Conservation (phyloP, 2,329 filamentous ascomycete genomes). For the Arthrinium phaeospermum region DNA sequence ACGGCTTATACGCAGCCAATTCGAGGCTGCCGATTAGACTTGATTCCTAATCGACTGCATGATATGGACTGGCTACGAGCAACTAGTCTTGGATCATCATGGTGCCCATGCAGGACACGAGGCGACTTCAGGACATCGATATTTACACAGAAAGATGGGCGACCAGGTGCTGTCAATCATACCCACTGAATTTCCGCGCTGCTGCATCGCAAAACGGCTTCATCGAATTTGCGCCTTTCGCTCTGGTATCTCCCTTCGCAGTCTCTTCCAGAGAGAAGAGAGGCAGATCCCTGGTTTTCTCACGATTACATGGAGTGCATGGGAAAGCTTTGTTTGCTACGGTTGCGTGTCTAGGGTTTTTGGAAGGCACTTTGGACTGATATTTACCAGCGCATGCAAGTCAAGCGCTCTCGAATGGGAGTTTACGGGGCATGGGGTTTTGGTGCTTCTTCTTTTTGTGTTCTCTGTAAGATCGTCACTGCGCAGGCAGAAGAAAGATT, state of each 20-base stretch:
- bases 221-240: neutral
- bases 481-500: slow-evolving; percentile 7
- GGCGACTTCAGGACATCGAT: slow-evolving; percentile 1
- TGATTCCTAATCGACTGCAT: neutral
- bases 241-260: neutral
- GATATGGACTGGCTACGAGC: neutral
- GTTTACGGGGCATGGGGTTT: slow-evolving; percentile 9
- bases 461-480: slow-evolving; percentile 1
- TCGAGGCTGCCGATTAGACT: neutral
- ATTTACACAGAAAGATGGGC: slow-evolving; percentile 1
- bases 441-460: neutral
- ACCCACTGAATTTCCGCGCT: neutral
- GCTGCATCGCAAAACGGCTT: neutral
- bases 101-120: neutral
- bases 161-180: slow-evolving; percentile 16
- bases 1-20: neutral
- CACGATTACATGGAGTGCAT: neutral
- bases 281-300: neutral
- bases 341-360: neutral
- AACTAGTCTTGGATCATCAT: neutral
- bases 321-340: neutral
- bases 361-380: neutral
- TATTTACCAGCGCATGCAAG: slow-evolving; percentile 8
- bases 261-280: neutral
- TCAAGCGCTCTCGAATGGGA: slow-evolving; percentile 4